phyloP scores from a whole-genome alignment of 345 rosid genomes.

The Eucalyptus viminalis region DNA sequence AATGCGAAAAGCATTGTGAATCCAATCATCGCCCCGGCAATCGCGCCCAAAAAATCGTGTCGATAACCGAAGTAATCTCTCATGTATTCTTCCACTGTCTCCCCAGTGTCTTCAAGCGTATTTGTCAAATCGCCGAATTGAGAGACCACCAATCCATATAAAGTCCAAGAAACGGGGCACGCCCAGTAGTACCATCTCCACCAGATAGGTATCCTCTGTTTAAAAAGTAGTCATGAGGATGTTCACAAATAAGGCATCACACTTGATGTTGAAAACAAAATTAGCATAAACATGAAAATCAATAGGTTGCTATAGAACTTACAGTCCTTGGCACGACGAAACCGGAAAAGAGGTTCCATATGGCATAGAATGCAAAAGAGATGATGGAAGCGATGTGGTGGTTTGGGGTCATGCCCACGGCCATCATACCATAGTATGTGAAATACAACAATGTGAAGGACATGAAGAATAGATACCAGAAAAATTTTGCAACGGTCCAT shows the following conservation, averaged over 20 bases:
- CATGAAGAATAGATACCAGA: constrained; percentile 36
- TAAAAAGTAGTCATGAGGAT: not conserved
- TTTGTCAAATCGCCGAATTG: constrained; percentile 14
- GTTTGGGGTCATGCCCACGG: constrained; percentile 30
- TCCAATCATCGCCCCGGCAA: constrained; percentile 8
- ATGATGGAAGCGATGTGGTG: constrained; percentile 18
- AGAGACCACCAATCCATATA: constrained; percentile 24
- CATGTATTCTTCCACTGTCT: constrained; percentile 1
- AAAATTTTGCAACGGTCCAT: constrained; percentile 21
- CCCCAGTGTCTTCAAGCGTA: not conserved
- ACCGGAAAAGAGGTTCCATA: constrained; percentile 39
- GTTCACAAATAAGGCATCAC: not conserved
- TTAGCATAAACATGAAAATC: not conserved
- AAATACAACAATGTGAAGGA: constrained; percentile 32
- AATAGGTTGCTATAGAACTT: not conserved
- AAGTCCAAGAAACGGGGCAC: constrained; percentile 21
- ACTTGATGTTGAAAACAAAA: not conserved
- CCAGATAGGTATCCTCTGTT: constrained; percentile 31
- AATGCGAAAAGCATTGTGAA: constrained; percentile 9
- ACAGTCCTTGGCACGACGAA: constrained; percentile 25
- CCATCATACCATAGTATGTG: constrained; percentile 39
- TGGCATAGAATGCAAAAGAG: constrained; percentile 11
- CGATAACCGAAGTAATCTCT: constrained; percentile 2
- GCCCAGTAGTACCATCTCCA: constrained; percentile 41
- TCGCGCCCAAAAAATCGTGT: constrained; percentile 15